A percentile compares a stretch with the other conserved stretches of the same genome.
Evolutionary conservation across 306 rosid species (phyloP).

Genomic region (Vigna radiata): DNA sequence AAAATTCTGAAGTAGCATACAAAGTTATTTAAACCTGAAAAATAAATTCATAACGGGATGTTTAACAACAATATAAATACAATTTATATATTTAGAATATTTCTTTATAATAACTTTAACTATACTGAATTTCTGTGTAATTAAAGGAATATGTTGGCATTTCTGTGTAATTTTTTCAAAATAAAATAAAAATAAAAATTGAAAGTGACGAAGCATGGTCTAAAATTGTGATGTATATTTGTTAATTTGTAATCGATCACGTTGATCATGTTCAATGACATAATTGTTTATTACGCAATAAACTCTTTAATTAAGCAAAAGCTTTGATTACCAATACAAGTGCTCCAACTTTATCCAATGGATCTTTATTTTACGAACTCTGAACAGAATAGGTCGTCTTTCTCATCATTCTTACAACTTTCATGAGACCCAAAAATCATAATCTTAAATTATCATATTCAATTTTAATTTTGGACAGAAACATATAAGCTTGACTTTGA

Average conservation of each 20-base stretch:
- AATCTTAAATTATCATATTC: not conserved
- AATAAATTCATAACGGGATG: too few species aligned
- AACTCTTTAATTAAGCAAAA: not conserved
- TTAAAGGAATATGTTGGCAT: not conserved
- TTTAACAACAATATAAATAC: too few species aligned
- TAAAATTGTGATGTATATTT: not conserved
- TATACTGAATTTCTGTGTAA: too few species aligned
- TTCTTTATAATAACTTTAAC: too few species aligned
- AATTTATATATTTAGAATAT: too few species aligned
- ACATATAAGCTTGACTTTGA: too few species aligned
- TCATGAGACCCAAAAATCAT: too few species aligned
- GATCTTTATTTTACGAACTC: not conserved
- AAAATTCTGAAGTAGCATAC: too few species aligned
- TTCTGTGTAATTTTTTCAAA: not conserved
- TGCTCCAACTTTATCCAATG: slow-evolving; percentile 7
- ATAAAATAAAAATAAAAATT: not conserved
- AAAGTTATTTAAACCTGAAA: too few species aligned
- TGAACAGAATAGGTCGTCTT: not conserved
- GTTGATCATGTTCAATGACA: not conserved
- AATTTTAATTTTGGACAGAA: too few species aligned
- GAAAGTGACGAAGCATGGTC: not conserved
- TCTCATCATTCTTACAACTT: not conserved
- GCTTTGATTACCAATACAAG: not conserved
- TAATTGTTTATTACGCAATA: not conserved
- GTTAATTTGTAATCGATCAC: not conserved